A percentile compares a stretch with the other conserved stretches of the same genome.
Conservation (phyloP, 495 filamentous ascomycete species). For the Staphylotrichum longicolle region DNA sequence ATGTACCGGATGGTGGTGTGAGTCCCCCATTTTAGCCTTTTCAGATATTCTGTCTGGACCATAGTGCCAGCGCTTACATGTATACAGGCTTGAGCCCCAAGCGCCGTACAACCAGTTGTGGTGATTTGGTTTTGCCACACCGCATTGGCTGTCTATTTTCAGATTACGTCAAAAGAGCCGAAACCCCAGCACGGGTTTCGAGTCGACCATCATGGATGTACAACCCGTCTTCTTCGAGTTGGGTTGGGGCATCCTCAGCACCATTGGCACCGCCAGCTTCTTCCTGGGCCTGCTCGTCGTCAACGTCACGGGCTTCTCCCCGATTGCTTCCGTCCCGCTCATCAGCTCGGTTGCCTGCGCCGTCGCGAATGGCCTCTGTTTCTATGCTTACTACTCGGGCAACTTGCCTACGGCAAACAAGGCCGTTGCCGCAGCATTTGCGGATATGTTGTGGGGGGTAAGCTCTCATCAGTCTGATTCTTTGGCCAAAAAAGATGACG, state of each 20-base stretch:
- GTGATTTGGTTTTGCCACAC: too few relatives aligned
- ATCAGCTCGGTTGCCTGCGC: constrained; percentile 31
- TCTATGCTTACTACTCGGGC: constrained; percentile 37
- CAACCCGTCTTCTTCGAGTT: constrained; percentile 33
- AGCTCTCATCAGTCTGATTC: not conserved
- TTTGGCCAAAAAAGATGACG: not conserved
- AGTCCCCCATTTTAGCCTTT: too few relatives aligned
- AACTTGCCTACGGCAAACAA: constrained; percentile 17
- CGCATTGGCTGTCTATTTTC: too few relatives aligned
- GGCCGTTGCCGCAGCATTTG: constrained; percentile 34
- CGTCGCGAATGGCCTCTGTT: constrained; percentile 39
- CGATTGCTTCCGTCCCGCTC: constrained; percentile 35
- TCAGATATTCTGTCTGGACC: too few relatives aligned
- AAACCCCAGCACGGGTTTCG: too few relatives aligned
- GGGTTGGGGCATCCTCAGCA: constrained; percentile 41
- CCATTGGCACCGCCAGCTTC: constrained; percentile 33
- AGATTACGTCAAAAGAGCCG: too few relatives aligned
- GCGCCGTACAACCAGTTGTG: too few relatives aligned
- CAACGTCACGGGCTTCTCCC: constrained; percentile 31
- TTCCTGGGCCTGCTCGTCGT: constrained; percentile 33
- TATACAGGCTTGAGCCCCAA: too few relatives aligned
- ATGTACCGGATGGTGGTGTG: too few relatives aligned
- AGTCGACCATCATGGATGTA: not conserved
- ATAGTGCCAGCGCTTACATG: too few relatives aligned
- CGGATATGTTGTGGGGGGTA: constrained; percentile 39